Evolutionary conservation across 169 alveolate genomes (phyloP).

Genomic region (Eimeria praecox): DNA sequence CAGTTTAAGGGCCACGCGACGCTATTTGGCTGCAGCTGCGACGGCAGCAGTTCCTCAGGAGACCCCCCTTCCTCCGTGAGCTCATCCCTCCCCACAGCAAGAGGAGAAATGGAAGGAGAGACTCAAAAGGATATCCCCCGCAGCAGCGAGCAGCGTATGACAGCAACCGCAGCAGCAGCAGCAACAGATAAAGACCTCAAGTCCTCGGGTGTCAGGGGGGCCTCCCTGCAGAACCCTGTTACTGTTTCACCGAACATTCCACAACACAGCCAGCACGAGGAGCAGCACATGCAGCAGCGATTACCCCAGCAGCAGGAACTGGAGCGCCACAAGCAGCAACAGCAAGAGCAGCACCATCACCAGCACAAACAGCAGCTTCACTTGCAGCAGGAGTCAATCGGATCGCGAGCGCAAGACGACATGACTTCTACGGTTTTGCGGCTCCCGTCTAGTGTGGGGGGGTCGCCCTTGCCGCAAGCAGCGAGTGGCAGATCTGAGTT

Average conservation of each 20-base stretch:
- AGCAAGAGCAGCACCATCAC: background rate
- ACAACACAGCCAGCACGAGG: background rate
- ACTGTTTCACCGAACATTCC: background rate
- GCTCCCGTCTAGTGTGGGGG: background rate
- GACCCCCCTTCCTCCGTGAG: constrained; percentile 20
- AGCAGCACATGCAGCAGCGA: background rate
- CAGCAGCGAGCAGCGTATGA: background rate
- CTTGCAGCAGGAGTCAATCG: background rate
- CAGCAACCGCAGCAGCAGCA: constrained; percentile 2
- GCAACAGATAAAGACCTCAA: background rate
- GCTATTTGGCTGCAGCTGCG: background rate
- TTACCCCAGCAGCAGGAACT: background rate
- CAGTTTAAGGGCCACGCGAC: constrained; percentile 41
- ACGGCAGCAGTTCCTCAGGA: constrained; percentile 13
- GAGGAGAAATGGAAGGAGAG: background rate
- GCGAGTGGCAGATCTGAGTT: background rate
- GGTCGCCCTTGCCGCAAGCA: background rate
- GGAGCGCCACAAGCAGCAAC: background rate
- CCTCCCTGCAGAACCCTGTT: background rate
- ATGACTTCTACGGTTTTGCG: background rate
- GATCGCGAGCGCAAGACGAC: background rate
- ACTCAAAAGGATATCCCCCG: background rate
- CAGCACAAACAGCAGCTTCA: background rate
- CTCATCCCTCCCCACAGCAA: background rate
- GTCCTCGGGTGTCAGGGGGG: background rate